Evolutionary conservation across 2,329 filamentous ascomycete genomes (phyloP).

Genomic region (Neofusicoccum kwambonambiense): DNA sequence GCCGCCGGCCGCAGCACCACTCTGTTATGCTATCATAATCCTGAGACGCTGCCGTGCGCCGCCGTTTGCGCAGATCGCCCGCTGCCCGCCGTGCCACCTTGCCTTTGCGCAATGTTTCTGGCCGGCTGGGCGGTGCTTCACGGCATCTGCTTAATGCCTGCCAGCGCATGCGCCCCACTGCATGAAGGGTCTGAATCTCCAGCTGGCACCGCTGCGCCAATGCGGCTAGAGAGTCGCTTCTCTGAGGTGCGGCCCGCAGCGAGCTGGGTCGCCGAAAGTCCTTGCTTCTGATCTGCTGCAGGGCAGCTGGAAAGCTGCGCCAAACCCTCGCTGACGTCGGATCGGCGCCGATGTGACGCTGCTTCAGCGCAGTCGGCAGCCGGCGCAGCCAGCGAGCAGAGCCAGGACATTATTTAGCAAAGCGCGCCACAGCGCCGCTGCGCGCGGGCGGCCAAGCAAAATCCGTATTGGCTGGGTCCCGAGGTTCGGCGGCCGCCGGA

Average conservation of each 20-base stretch:
- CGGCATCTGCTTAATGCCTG: background rate
- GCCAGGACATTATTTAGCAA: no score
- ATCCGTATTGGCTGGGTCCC: background rate
- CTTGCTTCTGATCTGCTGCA: slow-evolving; percentile 19
- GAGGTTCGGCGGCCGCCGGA: slow-evolving; percentile 1
- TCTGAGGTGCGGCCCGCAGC: slow-evolving; percentile 13
- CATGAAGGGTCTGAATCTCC: slow-evolving; percentile 6
- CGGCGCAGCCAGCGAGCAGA: background rate
- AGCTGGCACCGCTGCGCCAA: slow-evolving; percentile 2
- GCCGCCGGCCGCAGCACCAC: no score
- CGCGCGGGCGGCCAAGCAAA: background rate
- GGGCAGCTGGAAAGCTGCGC: background rate
- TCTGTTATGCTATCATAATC: slow-evolving; percentile 1
- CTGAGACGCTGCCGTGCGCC: slow-evolving; percentile 14
- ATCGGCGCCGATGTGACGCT: background rate
- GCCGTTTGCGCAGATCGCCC: slow-evolving; percentile 13
- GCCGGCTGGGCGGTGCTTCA: background rate
- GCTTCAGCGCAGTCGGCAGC: background rate
- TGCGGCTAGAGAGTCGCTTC: background rate
- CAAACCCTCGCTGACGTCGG: slow-evolving; percentile 1
- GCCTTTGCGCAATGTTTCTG: slow-evolving; percentile 10
- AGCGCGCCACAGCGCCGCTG: no score
- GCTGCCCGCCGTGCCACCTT: background rate
- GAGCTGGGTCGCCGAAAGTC: slow-evolving; percentile 10
- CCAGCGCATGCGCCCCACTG: slow-evolving; percentile 14